Evolutionary conservation across 345 rosid genomes (phyloP).

Genomic region (Xanthoceras sorbifolium): DNA sequence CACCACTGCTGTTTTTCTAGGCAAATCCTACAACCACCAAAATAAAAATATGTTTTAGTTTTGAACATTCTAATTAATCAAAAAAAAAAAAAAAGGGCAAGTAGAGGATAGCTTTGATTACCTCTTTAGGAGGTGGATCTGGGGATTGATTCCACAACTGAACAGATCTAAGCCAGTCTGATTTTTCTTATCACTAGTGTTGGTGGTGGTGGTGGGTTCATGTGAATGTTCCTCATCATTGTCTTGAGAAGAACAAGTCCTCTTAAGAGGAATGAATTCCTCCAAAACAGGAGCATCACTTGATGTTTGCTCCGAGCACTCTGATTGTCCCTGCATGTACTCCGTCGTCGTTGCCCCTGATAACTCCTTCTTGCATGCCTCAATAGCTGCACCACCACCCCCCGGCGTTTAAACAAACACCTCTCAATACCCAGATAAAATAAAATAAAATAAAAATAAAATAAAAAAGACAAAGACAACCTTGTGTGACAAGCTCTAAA

Average conservation of each 20-base stretch:
- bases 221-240: constrained; percentile 50
- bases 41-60: constrained; percentile 3
- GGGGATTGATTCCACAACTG: constrained; percentile 86
- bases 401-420: not conserved
- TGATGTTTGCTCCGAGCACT: constrained; percentile 85
- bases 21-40: constrained; percentile 37
- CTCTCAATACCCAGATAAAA: not conserved
- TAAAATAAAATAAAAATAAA: not conserved
- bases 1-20: constrained; percentile 50
- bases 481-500: constrained; percentile 87
- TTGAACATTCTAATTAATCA: constrained; percentile 17
- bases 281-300: constrained; percentile 74
- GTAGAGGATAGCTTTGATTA: not conserved
- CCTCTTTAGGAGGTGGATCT: constrained; percentile 55
- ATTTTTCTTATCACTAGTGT: constrained; percentile 53
- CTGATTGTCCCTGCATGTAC: constrained; percentile 61
- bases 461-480: constrained; percentile 29
- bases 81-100: not conserved
- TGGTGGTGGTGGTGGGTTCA: constrained; percentile 30
- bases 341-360: constrained; percentile 53
- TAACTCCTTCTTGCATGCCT: constrained; percentile 70
- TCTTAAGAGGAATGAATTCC: constrained; percentile 78
- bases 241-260: constrained; percentile 33
- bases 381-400: constrained; percentile 63
- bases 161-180: constrained; percentile 98